phyloP scores from a whole-genome alignment of 495 filamentous ascomycete genomes.

The Evernia prunastri region DNA sequence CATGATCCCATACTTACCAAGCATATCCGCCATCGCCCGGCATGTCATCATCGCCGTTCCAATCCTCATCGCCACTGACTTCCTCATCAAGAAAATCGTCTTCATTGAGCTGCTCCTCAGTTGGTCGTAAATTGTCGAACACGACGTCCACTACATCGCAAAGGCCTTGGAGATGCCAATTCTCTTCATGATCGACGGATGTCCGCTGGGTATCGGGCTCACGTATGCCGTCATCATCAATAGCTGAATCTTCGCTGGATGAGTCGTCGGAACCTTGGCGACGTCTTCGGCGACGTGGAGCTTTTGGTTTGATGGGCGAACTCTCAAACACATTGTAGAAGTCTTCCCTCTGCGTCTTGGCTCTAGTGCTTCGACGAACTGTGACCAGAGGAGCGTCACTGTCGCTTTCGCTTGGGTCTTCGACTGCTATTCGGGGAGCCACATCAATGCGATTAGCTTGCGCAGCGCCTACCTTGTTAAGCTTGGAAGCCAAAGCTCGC shows the following conservation, averaged over 20 bases:
- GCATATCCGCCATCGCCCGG: conserved; percentile 34
- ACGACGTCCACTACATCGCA: conserved; percentile 73
- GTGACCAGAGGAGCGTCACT: conserved; percentile 16
- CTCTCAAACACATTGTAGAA: conserved; percentile 9
- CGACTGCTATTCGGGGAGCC: neutral
- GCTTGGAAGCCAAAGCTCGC: neutral
- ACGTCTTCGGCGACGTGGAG: conserved; percentile 7
- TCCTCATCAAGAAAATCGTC: conserved; percentile 74
- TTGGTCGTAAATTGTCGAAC: conserved; percentile 76
- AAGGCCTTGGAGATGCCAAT: conserved; percentile 58
- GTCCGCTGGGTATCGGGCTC: conserved; percentile 1
- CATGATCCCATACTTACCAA: conserved; percentile 28
- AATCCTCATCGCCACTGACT: conserved; percentile 68
- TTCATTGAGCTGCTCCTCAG: conserved; percentile 65
- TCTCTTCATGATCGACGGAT: conserved; percentile 20
- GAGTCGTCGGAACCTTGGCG: conserved; percentile 16
- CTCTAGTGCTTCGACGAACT: conserved; percentile 20
- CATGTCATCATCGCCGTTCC: conserved; percentile 52
- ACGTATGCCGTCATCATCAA: conserved; percentile 23
- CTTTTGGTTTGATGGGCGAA: neutral
- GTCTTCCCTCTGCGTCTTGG: conserved; percentile 7
- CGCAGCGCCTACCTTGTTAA: neutral
- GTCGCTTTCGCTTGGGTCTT: conserved; percentile 10
- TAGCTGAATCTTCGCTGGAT: conserved; percentile 26
- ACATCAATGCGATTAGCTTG: neutral